These are phyloP conservation scores for Suillus variegatus DNA, from an alignment of 768 basidiomycete genomes.

Conservation along the genomic window DNA sequence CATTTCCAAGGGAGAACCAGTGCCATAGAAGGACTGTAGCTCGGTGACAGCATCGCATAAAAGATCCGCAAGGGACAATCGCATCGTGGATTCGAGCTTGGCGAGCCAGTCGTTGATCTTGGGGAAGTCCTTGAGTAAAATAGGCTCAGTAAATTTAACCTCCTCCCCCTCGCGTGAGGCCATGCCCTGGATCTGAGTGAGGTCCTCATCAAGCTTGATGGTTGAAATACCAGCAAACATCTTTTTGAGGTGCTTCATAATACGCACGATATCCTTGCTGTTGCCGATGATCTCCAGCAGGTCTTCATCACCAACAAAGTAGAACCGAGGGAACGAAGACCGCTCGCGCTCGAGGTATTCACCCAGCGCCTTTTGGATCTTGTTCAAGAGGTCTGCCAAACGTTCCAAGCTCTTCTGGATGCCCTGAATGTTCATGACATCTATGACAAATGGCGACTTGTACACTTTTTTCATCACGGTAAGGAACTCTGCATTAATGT, in stretches of 20 bases:
- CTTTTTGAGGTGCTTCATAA: conserved; percentile 99
- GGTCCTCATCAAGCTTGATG: conserved; percentile 81
- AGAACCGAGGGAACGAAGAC: conserved; percentile 98
- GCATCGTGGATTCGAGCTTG: conserved; percentile 91
- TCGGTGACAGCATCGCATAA: conserved; percentile 80
- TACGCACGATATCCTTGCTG: conserved; percentile 96
- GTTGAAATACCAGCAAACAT: conserved; percentile 99
- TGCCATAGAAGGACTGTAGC: conserved; percentile 78
- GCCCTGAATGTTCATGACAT: conserved; percentile 94
- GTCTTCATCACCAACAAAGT: conserved; percentile 99
- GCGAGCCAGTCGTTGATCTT: conserved; percentile 99
- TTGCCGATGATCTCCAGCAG: conserved; percentile 98
- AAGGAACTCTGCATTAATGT: conserved; percentile 97
- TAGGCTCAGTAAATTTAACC: conserved; percentile 79
- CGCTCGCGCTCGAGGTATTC: conserved; percentile 98
- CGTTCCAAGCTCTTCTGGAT: conserved; percentile 98
- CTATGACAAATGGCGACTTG: conserved; percentile 96
- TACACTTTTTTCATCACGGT: conserved; percentile 99
- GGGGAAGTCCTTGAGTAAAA: conserved; percentile 88
- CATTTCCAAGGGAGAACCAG: conserved; percentile 56
- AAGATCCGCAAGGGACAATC: conserved; percentile 80
- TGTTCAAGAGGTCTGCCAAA: conserved; percentile 91
- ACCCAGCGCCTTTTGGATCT: conserved; percentile 98
- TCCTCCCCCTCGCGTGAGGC: conserved; percentile 96
- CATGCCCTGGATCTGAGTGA: conserved; percentile 90